Percentiles rank a stretch among this genome's conserved stretches.
Conservation (phyloP, 176 grass and related monocot genomes). For the Tillandsia leiboldiana region DNA sequence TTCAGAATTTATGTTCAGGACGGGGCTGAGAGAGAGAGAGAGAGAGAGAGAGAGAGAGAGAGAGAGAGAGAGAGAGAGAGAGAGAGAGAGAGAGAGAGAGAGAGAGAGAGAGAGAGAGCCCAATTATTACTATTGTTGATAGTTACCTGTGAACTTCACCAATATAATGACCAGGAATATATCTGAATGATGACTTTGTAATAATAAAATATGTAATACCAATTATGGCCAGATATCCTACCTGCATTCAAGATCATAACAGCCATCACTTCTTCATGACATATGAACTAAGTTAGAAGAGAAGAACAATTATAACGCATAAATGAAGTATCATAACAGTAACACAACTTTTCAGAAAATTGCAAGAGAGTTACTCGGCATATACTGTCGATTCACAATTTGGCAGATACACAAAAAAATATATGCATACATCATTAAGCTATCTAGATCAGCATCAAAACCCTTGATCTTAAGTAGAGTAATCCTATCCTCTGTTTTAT, state of each 20-base stretch:
- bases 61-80: not conserved
- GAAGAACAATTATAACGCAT: not conserved
- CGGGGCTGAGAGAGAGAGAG: constrained; percentile 6
- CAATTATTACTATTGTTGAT: constrained; percentile 15
- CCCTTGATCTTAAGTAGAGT: too few relatives aligned
- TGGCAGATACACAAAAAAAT: not conserved
- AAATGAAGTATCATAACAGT: not conserved
- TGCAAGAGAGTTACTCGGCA: not conserved
- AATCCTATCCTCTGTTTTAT: too few relatives aligned
- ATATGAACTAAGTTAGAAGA: not conserved
- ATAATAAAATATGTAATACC: constrained; percentile 77
- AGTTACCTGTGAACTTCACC: constrained; percentile 83
- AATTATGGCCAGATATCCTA: constrained; percentile 81
- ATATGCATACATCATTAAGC: too few relatives aligned
- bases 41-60: not conserved
- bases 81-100: constrained; percentile 2
- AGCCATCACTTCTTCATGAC: constrained; percentile 10
- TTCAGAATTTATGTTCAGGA: constrained; percentile 14
- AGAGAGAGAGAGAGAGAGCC: not conserved
- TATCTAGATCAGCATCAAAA: too few relatives aligned
- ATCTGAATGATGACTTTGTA: constrained; percentile 79
- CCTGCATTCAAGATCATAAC: constrained; percentile 37
- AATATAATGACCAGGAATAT: constrained; percentile 95
- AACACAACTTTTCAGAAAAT: not conserved
- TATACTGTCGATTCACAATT: not conserved